Percentiles rank a stretch among this genome's conserved stretches.
These are phyloP conservation scores for Kodamaea fungicola DNA, from an alignment of 1,139 yeast species.

Conservation along the genomic window DNA sequence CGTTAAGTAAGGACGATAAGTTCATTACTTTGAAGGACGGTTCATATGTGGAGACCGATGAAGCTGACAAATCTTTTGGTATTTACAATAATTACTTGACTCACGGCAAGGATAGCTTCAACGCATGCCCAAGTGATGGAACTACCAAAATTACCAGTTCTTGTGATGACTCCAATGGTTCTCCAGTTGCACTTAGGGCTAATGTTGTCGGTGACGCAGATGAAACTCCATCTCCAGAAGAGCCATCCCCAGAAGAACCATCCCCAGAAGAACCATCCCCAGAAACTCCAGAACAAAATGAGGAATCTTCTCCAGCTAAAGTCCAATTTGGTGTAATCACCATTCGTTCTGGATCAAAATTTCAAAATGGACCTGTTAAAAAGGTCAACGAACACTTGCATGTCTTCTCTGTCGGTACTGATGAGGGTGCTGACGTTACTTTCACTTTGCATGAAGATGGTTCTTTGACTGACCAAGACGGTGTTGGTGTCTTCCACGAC, in stretches of 20 bases:
- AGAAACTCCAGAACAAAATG: too few relatives aligned
- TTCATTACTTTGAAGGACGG: slow-evolving; percentile 13
- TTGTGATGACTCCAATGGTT: slow-evolving; percentile 9
- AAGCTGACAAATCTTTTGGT: slow-evolving; percentile 17
- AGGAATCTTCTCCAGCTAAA: slow-evolving; percentile 1
- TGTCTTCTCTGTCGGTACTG: slow-evolving; percentile 32
- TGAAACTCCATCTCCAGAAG: background rate
- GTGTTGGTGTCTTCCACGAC: slow-evolving; percentile 23
- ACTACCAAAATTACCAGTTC: slow-evolving; percentile 9
- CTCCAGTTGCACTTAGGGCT: slow-evolving; percentile 11
- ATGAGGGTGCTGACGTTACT: slow-evolving; percentile 21
- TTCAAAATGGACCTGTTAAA: slow-evolving; percentile 22
- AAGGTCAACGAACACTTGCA: slow-evolving; percentile 28
- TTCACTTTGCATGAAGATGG: slow-evolving; percentile 23
- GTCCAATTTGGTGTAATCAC: slow-evolving; percentile 16
- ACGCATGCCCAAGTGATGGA: slow-evolving; percentile 19
- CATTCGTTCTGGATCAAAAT: slow-evolving; percentile 20
- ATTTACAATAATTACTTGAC: slow-evolving; percentile 14
- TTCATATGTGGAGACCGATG: slow-evolving; percentile 12
- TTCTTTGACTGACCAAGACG: slow-evolving; percentile 27
- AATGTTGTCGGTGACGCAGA: background rate
- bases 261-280: background rate
- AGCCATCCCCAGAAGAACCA: background rate
- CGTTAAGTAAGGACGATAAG: slow-evolving; percentile 17
- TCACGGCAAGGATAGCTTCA: slow-evolving; percentile 14